Base-by-base conservation (phyloP, 2,329 filamentous ascomycete genomes). In the Penicillium sp. region DNA sequence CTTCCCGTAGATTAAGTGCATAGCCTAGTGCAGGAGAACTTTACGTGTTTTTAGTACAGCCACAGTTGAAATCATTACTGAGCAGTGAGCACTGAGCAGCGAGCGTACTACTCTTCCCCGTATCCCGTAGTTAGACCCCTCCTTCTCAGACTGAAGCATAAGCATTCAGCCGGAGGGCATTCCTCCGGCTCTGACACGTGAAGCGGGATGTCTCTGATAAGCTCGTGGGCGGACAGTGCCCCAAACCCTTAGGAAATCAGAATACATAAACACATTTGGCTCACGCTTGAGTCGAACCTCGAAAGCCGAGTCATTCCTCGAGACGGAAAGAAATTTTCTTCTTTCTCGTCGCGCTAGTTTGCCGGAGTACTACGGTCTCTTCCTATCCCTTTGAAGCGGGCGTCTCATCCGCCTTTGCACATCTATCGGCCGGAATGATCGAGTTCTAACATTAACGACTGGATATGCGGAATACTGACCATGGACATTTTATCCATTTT, bases 261-360 rank as follows among this genome's bases (percentile, higher is more conserved):
- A 67, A 68, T 54, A 65, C 61, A 66, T 66, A 66, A 63, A 34
- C 47, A 47, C 25, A 8, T 43, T 45, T 31, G 31, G 28, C 31
- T 47, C 42, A 20, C 35, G 22, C 28, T 25, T 37, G 14, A 20
- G 15, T 22, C 20, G 15, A 28, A n/a, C 7, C 7, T 47, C 43
- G 6, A 31, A 14, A 28, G 43, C 43, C 43, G 43, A 47, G 22
- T 47, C 22, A 47, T 47, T 28, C 42, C 42, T 14, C n/a, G 43
- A 25, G 4, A 47, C 25, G 43, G 43, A 5, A 31, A 31, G 43
- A 15, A 31, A 15, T 28, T 10, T 20, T 45, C 6, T 45, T 45
- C 28, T n/a, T 45, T 10, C 10, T 28, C 25, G 34, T 35, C 22
- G 34, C 49, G 34, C 34, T 47, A 47, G 43, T 47, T 47, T 15